phyloP scores from a whole-genome alignment of 352 stramenopile species.

The Blastocystis sp. region DNA sequence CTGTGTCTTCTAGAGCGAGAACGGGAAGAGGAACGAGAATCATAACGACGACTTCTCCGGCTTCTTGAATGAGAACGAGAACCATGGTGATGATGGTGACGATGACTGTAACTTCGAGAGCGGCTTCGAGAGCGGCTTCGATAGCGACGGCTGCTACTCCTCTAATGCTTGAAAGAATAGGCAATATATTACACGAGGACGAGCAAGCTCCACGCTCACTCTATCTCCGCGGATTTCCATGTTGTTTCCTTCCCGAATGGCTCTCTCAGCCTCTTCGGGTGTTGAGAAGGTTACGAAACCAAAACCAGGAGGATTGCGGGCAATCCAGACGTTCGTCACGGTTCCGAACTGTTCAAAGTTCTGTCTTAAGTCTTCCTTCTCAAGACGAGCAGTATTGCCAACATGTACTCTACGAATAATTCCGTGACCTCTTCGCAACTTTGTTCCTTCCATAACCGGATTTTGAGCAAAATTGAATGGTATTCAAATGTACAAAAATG shows the following conservation, averaged over 20 bases:
- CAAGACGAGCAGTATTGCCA: neutral
- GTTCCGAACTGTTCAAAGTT: slow-evolving; percentile 64
- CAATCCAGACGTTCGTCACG: slow-evolving; percentile 64
- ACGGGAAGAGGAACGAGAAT: slow-evolving; percentile 27
- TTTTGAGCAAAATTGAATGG: slow-evolving; percentile 5
- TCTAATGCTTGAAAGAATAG: neutral
- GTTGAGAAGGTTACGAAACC: slow-evolving; percentile 65
- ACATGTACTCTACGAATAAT: slow-evolving; percentile 39
- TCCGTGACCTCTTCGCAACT: neutral
- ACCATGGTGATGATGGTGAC: neutral
- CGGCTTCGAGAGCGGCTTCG: neutral
- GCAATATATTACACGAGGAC: neutral
- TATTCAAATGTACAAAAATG: neutral
- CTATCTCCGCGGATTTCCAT: slow-evolving; percentile 62
- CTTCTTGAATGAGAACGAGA: slow-evolving; percentile 29
- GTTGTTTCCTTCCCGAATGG: slow-evolving; percentile 61
- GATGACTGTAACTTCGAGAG: slow-evolving; percentile 38
- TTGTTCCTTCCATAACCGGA: slow-evolving; percentile 22
- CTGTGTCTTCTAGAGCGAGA: slow-evolving; percentile 16
- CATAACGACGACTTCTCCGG: slow-evolving; percentile 33
- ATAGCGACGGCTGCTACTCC: neutral
- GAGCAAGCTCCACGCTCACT: slow-evolving; percentile 13
- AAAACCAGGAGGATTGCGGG: slow-evolving; percentile 66
- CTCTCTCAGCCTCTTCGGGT: slow-evolving; percentile 61
- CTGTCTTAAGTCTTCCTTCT: slow-evolving; percentile 63